Evolutionary conservation across 1,284 basidiomycete species (phyloP).

Genomic region (Volvariella volvacea): DNA sequence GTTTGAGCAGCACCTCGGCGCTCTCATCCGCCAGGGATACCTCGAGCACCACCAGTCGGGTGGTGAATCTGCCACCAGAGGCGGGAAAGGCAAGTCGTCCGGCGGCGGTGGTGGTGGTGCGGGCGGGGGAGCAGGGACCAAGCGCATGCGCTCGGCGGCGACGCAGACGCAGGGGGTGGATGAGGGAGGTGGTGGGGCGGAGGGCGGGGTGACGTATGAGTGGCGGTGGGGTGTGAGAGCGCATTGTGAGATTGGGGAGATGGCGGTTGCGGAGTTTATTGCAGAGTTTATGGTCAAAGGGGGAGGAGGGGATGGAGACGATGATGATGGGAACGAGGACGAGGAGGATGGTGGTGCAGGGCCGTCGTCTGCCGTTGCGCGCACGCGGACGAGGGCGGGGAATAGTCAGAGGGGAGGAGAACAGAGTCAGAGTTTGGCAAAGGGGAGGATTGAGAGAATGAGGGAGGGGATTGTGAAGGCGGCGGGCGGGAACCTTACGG

Average conservation of each 20-base stretch:
- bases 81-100: no score
- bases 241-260: constrained; percentile 66
- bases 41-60: constrained; percentile 55
- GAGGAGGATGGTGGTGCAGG: constrained; percentile 22
- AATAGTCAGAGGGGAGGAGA: constrained; percentile 9
- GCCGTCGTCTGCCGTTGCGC: constrained; percentile 8
- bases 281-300: constrained; percentile 63
- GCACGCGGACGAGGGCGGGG: constrained; percentile 10
- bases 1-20: constrained; percentile 51
- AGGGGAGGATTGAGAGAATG: constrained; percentile 39
- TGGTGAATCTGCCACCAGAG: no score
- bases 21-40: constrained; percentile 58
- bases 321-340: constrained; percentile 37
- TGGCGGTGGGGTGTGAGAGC: constrained; percentile 80
- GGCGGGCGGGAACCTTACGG: constrained; percentile 49
- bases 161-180: constrained; percentile 34
- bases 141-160: constrained; percentile 44
- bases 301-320: constrained; percentile 25
- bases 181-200: constrained; percentile 26
- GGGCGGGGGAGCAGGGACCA: constrained; percentile 30
- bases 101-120: constrained; percentile 30
- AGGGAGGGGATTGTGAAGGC: constrained; percentile 54
- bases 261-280: constrained; percentile 55
- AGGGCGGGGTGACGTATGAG: constrained; percentile 46
- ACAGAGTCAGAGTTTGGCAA: constrained; percentile 12